phyloP scores from a whole-genome alignment of 768 basidiomycete genomes.

The Tulasnella sp. region DNA sequence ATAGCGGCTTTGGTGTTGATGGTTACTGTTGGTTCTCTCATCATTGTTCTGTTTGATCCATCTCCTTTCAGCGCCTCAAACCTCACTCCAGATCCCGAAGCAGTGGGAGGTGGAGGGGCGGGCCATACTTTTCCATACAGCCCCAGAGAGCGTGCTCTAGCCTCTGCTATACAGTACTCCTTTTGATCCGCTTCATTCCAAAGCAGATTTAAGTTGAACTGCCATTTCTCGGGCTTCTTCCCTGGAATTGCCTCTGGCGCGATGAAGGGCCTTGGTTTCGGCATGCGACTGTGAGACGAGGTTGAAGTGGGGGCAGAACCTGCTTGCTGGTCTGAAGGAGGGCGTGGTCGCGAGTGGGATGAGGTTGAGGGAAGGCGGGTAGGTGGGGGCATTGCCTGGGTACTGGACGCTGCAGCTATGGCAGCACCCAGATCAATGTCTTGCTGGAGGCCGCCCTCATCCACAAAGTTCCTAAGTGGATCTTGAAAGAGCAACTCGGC shows the following conservation, averaged over 20 bases:
- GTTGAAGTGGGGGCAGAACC: slow-evolving; percentile 14
- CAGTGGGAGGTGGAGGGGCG: slow-evolving; percentile 32
- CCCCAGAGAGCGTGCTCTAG: slow-evolving; percentile 67
- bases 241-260: slow-evolving; percentile 28
- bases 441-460: too few species aligned
- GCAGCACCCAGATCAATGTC: too few species aligned
- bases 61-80: slow-evolving; percentile 46
- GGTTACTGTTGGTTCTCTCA: slow-evolving; percentile 72
- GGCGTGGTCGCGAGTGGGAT: background rate
- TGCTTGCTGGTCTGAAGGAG: background rate
- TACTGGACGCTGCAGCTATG: too few species aligned
- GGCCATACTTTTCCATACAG: slow-evolving; percentile 79
- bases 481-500: slow-evolving; percentile 30
- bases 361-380: slow-evolving; percentile 24
- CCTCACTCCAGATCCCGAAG: too few species aligned
- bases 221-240: slow-evolving; percentile 46
- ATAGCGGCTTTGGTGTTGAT: slow-evolving; percentile 95
- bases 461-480: slow-evolving; percentile 29
- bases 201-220: slow-evolving; percentile 53
- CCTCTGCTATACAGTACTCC: slow-evolving; percentile 80
- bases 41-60: slow-evolving; percentile 30
- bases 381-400: too few species aligned
- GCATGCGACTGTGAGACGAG: slow-evolving; percentile 22
- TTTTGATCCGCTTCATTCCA: slow-evolving; percentile 56
- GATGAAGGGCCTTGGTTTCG: slow-evolving; percentile 62